phyloP scores from a whole-genome alignment of 164 flowering plant species.

The Tetrastigma voinierianum region DNA sequence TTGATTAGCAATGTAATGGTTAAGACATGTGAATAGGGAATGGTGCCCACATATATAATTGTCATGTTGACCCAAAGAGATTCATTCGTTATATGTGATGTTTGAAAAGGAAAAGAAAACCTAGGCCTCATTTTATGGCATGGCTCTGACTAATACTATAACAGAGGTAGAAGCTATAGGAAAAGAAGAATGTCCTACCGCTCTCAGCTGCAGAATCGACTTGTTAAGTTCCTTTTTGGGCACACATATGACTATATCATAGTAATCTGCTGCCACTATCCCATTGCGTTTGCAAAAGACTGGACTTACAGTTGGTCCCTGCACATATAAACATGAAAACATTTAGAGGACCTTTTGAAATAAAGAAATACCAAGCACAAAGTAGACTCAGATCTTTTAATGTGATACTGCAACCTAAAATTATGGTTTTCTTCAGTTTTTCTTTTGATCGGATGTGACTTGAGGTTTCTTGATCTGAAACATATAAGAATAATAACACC shows the following conservation, averaged over 20 bases:
- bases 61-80: background rate
- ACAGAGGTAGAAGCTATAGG: background rate
- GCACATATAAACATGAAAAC: constrained; percentile 9
- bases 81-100: too few species aligned
- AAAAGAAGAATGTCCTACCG: constrained; percentile 41
- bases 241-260: constrained; percentile 85
- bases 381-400: background rate
- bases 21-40: background rate
- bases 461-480: too few species aligned
- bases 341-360: background rate
- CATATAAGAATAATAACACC: too few species aligned
- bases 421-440: background rate
- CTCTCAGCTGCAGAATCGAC: constrained; percentile 86
- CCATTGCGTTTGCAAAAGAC: constrained; percentile 81
- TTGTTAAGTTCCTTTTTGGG: constrained; percentile 84
- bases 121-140: background rate
- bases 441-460: too few species aligned
- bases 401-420: background rate
- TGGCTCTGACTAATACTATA: background rate
- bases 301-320: constrained; percentile 97
- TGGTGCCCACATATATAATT: background rate
- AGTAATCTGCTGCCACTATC: constrained; percentile 54
- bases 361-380: background rate
- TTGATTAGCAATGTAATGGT: background rate
- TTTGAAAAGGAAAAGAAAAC: too few species aligned